Evolutionary conservation across 805 yeast species (phyloP).

Genomic region (Yarrowia sp.): DNA sequence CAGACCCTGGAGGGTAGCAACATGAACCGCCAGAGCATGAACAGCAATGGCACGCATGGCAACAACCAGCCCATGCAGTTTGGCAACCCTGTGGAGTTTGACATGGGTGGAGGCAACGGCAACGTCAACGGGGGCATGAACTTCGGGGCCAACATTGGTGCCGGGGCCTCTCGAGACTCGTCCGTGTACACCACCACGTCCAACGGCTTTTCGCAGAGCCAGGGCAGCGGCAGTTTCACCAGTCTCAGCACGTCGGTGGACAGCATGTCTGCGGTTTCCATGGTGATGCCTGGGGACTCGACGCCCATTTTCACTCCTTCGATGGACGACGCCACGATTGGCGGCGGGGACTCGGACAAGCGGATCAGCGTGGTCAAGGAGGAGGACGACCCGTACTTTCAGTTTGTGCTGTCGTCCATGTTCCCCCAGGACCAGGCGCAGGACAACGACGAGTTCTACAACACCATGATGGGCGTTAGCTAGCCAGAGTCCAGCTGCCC

Average conservation of each 20-base stretch:
- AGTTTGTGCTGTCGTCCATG: constrained; percentile 20
- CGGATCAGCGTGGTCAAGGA: constrained; percentile 4
- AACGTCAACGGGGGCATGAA: background rate
- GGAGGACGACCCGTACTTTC: constrained; percentile 19
- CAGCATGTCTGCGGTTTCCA: constrained; percentile 15
- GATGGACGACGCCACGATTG: background rate
- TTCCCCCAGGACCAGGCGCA: constrained; percentile 4
- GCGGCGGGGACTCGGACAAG: background rate
- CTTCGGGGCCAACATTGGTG: background rate
- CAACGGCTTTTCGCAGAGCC: constrained; percentile 13
- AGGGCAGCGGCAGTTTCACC: constrained; percentile 16
- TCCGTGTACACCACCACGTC: constrained; percentile 9
- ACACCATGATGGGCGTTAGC: constrained; percentile 21
- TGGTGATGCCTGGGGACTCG: constrained; percentile 5
- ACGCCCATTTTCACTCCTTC: background rate
- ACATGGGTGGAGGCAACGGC: background rate
- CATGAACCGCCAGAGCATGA: background rate
- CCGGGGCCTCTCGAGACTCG: background rate
- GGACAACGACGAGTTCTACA: constrained; percentile 21
- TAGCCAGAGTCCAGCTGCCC: constrained; percentile 16
- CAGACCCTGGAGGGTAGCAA: background rate
- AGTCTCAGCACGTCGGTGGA: constrained; percentile 21
- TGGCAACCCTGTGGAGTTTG: constrained; percentile 23
- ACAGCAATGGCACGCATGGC: background rate
- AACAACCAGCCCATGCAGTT: background rate